Evolutionary conservation across 169 alveolate species (phyloP).

Genomic region (Eimeria maxima): DNA sequence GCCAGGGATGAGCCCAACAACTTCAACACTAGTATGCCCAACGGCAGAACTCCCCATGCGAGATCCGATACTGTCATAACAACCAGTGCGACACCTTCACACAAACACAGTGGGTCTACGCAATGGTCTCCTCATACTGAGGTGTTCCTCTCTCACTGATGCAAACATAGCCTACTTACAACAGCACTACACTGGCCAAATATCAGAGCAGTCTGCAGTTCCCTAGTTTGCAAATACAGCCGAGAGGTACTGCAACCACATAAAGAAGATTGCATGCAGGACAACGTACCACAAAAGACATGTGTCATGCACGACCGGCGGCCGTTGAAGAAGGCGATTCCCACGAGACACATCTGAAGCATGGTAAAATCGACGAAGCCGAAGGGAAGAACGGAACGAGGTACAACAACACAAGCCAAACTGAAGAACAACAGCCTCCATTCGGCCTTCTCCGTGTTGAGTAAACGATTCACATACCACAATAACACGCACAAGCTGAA

Average conservation of each 20-base stretch:
- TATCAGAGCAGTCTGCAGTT: not conserved
- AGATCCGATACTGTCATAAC: conserved; percentile 27
- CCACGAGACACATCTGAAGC: conserved; percentile 63
- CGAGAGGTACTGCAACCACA: not conserved
- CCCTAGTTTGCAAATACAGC: too few relatives aligned
- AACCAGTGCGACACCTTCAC: not conserved
- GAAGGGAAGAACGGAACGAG: conserved; percentile 41
- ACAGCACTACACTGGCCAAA: not conserved
- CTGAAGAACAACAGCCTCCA: conserved; percentile 1
- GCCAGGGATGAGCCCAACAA: not conserved
- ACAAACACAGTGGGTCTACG: not conserved
- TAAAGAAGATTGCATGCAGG: not conserved
- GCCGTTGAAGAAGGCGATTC: conserved; percentile 42
- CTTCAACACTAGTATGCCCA: not conserved
- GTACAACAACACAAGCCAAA: conserved; percentile 17
- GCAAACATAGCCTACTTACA: not conserved
- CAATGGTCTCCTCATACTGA: not conserved
- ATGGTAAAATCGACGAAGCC: conserved; percentile 6
- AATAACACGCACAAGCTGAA: conserved; percentile 48
- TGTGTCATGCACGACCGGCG: conserved; percentile 26
- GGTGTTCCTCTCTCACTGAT: not conserved
- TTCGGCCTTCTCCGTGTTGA: conserved; percentile 51
- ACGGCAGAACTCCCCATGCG: conserved; percentile 13
- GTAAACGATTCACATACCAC: conserved; percentile 39
- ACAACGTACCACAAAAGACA: conserved; percentile 36